Evolutionary conservation across 495 filamentous ascomycete species (phyloP).

Genomic region (Penicillium macrosclerotiorum): DNA sequence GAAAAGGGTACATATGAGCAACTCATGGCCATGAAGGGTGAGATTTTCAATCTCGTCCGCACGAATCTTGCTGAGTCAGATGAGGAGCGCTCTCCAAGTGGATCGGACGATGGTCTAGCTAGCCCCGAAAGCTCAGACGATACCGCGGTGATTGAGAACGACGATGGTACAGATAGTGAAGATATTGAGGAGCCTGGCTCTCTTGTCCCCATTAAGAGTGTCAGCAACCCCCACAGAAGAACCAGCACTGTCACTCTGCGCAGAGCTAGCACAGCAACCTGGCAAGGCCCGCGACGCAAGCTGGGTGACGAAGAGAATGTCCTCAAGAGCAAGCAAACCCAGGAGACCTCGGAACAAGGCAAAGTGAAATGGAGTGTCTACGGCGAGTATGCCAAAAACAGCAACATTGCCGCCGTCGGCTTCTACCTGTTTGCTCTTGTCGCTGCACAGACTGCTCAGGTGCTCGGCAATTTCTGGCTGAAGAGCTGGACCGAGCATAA

Average conservation of each 20-base stretch:
- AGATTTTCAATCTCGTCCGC: conserved; percentile 82
- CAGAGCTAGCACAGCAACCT: conserved; percentile 87
- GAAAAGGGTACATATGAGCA: conserved; percentile 90
- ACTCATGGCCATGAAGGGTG: conserved; percentile 88
- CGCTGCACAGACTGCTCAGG: conserved; percentile 74
- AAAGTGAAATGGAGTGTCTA: conserved; percentile 97
- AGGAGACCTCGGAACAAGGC: conserved; percentile 86
- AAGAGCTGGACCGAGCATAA: conserved; percentile 89
- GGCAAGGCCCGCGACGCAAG: conserved; percentile 80
- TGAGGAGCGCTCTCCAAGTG: conserved; percentile 56
- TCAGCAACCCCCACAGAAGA: conserved; percentile 52
- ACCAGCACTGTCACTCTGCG: conserved; percentile 74
- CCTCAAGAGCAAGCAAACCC: conserved; percentile 75
- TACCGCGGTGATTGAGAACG: conserved; percentile 49
- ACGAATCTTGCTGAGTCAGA: conserved; percentile 66
- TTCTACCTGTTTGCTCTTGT: conserved; percentile 79
- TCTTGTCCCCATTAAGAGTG: conserved; percentile 65
- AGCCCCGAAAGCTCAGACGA: conserved; percentile 54
- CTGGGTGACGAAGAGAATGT: conserved; percentile 77
- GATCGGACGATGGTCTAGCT: conserved; percentile 47
- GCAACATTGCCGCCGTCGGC: conserved; percentile 78
- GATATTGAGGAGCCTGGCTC: conserved; percentile 70
- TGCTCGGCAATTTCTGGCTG: conserved; percentile 85
- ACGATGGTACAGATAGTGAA: conserved; percentile 60
- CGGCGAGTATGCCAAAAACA: conserved; percentile 86